Evolutionary conservation across 495 filamentous ascomycete genomes (phyloP), one percentile per base, ranked within the genome.

Genomic region (Tuber borchii): DNA sequence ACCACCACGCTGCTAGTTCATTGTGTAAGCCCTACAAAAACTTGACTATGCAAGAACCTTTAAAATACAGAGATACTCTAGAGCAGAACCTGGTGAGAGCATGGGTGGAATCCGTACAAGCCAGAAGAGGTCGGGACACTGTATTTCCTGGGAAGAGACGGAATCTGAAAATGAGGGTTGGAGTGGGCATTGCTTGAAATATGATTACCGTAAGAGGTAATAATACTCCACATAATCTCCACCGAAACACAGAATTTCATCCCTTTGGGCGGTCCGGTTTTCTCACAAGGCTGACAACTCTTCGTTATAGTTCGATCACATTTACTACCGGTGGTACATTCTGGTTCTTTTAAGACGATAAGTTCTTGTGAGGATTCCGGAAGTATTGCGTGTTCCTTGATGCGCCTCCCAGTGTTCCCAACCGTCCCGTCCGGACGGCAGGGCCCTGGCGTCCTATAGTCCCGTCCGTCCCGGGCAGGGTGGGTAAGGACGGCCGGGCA

Each of bases 101-200:
- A n/a, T 26, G n/a, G n/a, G n/a, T 26, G 12, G 0, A 12, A 26
- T 61, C n/a, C 51, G 1, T 8, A 26, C 22, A 12, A 2, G 10
- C 3, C 12, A 31, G 51, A 2, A 9, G 22, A 2, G 42, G 14
- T 14, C 9, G 51, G 5, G 22, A 61, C 14, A 12, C 2, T 5
- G 22, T 4, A 14, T 61, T 61, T 5, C 26, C 51, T 5, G 22
- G 3, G n/a, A 61, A 61, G 22, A 51, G 2, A 1, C 8, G 22
- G 0, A 51, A 9, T 22, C 0, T 20, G 0, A 0, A n/a, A n/a
- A 20, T 2, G 22, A 10, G 48, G 7, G 0, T n/a, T 9, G 6
- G 48, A 14, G 42, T n/a, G 9, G 8, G 42, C 42, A 1, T 9
- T 9, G 42, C 42, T 43, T 43, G 42, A 9, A 43, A 9, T 7